Conservation (phyloP, 2,329 filamentous ascomycete species). For the Taxawa tesnikishii region DNA sequence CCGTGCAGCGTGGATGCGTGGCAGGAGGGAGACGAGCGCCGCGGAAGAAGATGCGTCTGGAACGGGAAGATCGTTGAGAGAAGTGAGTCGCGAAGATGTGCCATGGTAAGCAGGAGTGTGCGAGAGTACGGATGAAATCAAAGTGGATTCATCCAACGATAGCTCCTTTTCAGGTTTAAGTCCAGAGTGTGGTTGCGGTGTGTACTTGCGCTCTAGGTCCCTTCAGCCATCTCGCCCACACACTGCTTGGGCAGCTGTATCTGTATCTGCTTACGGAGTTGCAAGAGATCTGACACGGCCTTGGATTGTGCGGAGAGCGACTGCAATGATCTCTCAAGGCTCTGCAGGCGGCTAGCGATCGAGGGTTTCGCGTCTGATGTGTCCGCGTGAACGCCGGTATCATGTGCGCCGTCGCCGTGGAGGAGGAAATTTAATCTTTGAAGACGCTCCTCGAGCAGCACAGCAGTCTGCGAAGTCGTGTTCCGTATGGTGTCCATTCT, state of each 20-base stretch:
- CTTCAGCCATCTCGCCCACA: too few species aligned
- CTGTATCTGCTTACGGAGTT: slow-evolving; percentile 19
- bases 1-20: slow-evolving; percentile 50
- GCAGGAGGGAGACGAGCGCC: slow-evolving; percentile 44
- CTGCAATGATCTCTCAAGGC: slow-evolving; percentile 23
- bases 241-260: too few species aligned
- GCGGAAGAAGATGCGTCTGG: slow-evolving; percentile 33
- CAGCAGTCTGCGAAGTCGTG: slow-evolving; percentile 22
- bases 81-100: slow-evolving; percentile 29
- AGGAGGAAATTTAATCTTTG: slow-evolving; percentile 31
- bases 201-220: background rate
- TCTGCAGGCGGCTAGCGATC: slow-evolving; percentile 23
- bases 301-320: slow-evolving; percentile 26
- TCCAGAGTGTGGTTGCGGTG: background rate
- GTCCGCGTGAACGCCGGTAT: slow-evolving; percentile 1
- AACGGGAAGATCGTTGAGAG: slow-evolving; percentile 30
- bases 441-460: slow-evolving; percentile 31
- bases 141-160: slow-evolving; percentile 9
- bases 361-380: slow-evolving; percentile 2
- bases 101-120: slow-evolving; percentile 29
- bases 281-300: slow-evolving; percentile 26
- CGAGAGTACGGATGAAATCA: slow-evolving; percentile 27
- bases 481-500: background rate
- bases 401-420: slow-evolving; percentile 17
- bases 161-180: too few species aligned